These are phyloP conservation scores for Xylariaceae sp. DNA, from an alignment of 2,329 filamentous ascomycete species.

Conservation along the genomic window DNA sequence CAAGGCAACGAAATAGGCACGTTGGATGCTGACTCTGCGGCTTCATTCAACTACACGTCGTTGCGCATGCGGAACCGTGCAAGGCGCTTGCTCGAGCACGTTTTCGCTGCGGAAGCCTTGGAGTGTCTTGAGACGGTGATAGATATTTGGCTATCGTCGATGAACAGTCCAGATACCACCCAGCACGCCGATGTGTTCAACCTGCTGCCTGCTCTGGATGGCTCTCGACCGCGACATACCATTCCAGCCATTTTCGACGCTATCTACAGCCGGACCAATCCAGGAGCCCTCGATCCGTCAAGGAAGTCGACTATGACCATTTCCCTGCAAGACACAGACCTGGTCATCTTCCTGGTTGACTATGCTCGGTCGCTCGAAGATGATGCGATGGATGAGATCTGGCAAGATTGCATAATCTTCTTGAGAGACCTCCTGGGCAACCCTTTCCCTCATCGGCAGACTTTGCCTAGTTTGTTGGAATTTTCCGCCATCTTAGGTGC, in stretches of 20 bases:
- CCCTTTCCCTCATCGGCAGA: slow-evolving; percentile 89
- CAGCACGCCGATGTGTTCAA: slow-evolving; percentile 66
- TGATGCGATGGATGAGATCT: slow-evolving; percentile 97
- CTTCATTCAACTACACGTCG: slow-evolving; percentile 87
- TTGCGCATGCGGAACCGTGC: slow-evolving; percentile 85
- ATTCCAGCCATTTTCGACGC: slow-evolving; percentile 94
- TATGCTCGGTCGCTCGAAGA: slow-evolving; percentile 89
- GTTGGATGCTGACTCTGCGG: slow-evolving; percentile 60
- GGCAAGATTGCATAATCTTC: slow-evolving; percentile 89
- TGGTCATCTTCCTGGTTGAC: slow-evolving; percentile 83
- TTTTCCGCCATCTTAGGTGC: slow-evolving; percentile 86
- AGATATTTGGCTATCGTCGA: slow-evolving; percentile 64
- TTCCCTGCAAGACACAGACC: slow-evolving; percentile 71
- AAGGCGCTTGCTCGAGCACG: slow-evolving; percentile 78
- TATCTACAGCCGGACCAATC: slow-evolving; percentile 90
- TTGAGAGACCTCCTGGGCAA: slow-evolving; percentile 84
- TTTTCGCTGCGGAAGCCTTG: slow-evolving; percentile 85
- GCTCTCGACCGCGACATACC: slow-evolving; percentile 81
- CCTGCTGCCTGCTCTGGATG: slow-evolving; percentile 83
- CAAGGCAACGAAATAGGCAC: slow-evolving; percentile 49
- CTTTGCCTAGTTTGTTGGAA: slow-evolving; percentile 75
- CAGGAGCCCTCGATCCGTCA: slow-evolving; percentile 65
- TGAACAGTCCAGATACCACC: slow-evolving; percentile 36
- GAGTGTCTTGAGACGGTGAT: slow-evolving; percentile 91
- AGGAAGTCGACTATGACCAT: slow-evolving; percentile 86